Base-by-base conservation (phyloP, 371 early-diverging fungal species). In the Mucor velutinosus region DNA sequence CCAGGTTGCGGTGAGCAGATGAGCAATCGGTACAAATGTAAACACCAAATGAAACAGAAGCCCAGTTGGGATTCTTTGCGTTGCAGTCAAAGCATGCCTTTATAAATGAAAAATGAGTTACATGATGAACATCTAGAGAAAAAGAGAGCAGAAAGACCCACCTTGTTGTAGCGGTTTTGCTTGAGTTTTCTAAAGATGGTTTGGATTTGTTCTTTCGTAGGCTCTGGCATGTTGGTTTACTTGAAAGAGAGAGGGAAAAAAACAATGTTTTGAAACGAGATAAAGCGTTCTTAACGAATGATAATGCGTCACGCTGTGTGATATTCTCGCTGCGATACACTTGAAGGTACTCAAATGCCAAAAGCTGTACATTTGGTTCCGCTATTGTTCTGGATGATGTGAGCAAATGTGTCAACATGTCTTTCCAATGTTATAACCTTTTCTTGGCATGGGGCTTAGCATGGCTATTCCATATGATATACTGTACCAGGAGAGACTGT, bases 21-120 rank as follows among this genome's bases (percentile, higher is more conserved):
- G 99, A 98, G 79, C 99, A 99, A 64, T 99, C 97, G 39, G 97
- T 87, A 81, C 99, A 99, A 60, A 99, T 85, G 78, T 99, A 99
- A 64, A 98, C 91, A 51, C 99, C 99, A 82, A 91, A 99, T 3
- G 97, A 94, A 15, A 98, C 94, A 64, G 94, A 92, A 43, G 97
- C 88, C 99, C 99, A 99, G 25, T 94, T 94, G 35, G 99, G 99
- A 79, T 96, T 96, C 77, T 95, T 95, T 61, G 92, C 90, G 39
- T 87, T 87, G 79, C 99, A 99, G 81, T 99, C 99, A 75, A 97
- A 96, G 86, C 99, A 99, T 43, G 85, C 82, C 92, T 94, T 65
- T 29, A n/a, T n/a, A n/a, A n/a, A n/a, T 37, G 4, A 4, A 37
- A 14, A 33, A 19, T 45, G 19, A 58, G 4, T 35, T 1, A n/a